Evolutionary conservation across 768 basidiomycete genomes (phyloP), one percentile per base, ranked within the genome.

Genomic region (Hirschioporus abietinus): DNA sequence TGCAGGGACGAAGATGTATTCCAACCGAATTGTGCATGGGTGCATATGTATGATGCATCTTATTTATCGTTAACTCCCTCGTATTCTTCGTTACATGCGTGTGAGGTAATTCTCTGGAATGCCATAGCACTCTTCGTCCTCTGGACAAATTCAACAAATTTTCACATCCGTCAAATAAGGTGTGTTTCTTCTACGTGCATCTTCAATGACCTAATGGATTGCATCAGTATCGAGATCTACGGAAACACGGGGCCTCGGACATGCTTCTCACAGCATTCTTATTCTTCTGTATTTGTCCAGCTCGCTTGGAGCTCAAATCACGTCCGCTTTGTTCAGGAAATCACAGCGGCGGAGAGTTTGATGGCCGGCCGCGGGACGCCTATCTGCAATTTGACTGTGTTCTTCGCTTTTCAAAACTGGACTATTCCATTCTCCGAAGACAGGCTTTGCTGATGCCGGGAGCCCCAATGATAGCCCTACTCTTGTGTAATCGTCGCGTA

Each of bases 341-440:
- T 52, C 42, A 52, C 30, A 30, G 30, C 30, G 30, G 30, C 30
- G 30, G 20, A 15, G 20, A 20, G 42, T 52, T 52, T 52, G 42
- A 52, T 52, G 42, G 42, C 42, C 42, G 42, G 42, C 30, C 30
- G 30, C 20, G 42, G 42, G 15, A 6, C 42, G 42, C 42, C 42
- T 52, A 52, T 15, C 42, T 52, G 42, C 42, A 52, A 52, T 52
- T 52, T 52, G 12, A 52, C 42, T 52, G 42, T 52, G 20, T 52
- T 52, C 42, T 52, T 52, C 42, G 42, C 42, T 52, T 52, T 52
- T 52, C 42, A 52, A 36, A 52, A 52, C 42, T 52, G 42, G 42
- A 20, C 42, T 52, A 52, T 52, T 52, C 42, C 42, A 52, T 52
- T 52, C 42, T 52, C 42, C 42, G 42, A 52, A 52, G 42, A 52